phyloP scores from a whole-genome alignment of 305 asterid species.

The Fraxinus ornus region DNA sequence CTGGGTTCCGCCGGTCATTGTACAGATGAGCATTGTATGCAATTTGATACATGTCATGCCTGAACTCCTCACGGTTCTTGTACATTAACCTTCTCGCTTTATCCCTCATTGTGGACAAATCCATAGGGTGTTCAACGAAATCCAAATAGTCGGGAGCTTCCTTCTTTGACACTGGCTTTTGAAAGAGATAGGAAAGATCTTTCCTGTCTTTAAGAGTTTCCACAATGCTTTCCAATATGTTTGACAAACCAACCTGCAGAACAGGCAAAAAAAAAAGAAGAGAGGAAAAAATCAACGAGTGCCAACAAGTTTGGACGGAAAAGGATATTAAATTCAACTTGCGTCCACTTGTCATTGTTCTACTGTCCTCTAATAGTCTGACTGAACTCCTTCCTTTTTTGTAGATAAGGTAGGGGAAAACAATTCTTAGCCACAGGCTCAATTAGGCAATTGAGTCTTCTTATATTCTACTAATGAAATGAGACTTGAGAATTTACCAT shows the following conservation, averaged over 20 bases:
- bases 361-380: background rate
- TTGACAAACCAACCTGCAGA: conserved; percentile 79
- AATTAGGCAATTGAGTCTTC: background rate
- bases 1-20: conserved; percentile 79
- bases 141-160: conserved; percentile 89
- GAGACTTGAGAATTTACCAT: background rate
- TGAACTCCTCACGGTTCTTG: conserved; percentile 75
- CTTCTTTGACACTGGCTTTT: conserved; percentile 85
- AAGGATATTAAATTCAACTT: background rate
- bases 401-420: background rate
- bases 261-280: background rate
- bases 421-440: background rate
- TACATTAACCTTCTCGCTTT: conserved; percentile 72
- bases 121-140: conserved; percentile 75
- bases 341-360: background rate
- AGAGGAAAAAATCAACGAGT: background rate
- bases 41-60: conserved; percentile 81
- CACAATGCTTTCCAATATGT: conserved; percentile 69
- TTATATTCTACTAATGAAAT: background rate
- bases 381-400: background rate
- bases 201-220: conserved; percentile 61
- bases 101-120: conserved; percentile 78
- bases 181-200: conserved; percentile 73
- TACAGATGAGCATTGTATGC: conserved; percentile 75
- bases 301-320: background rate